A percentile compares a stretch with the other conserved stretches of the same genome.
Conservation (phyloP, 2,329 filamentous ascomycete species). For the Penicillium decumbens region DNA sequence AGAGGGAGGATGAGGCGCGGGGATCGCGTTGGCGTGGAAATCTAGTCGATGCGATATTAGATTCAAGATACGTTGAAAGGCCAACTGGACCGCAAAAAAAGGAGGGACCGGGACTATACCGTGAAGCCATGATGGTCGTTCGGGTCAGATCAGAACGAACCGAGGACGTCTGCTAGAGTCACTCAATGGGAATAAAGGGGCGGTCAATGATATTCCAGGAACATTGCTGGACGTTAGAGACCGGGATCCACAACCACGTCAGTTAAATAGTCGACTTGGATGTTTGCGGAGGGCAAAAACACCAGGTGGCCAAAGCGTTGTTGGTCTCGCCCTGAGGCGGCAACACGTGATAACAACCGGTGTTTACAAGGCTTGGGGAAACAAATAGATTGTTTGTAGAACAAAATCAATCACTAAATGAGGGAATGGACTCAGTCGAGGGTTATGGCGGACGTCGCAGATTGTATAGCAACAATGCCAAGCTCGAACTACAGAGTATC, state of each 20-base stretch:
- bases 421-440: not conserved
- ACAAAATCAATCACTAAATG: not conserved
- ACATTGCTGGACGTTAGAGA: conserved; percentile 11
- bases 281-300: conserved; percentile 22
- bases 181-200: not conserved
- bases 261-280: conserved; percentile 3
- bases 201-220: not conserved
- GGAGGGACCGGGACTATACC: conserved; percentile 23
- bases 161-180: not conserved
- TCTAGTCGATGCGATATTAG: conserved; percentile 40
- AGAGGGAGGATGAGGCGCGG: conserved; percentile 66
- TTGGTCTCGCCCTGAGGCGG: conserved; percentile 4
- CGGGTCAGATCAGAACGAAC: conserved; percentile 1
- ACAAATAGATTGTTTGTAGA: not conserved
- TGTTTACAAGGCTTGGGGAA: conserved; percentile 3
- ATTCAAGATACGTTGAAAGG: not conserved
- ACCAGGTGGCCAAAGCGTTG: conserved; percentile 24
- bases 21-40: conserved; percentile 62
- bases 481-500: not conserved
- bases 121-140: conserved; percentile 32
- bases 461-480: not conserved
- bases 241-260: not conserved
- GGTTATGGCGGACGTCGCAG: not conserved
- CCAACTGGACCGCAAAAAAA: not conserved
- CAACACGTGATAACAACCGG: conserved; percentile 18